phyloP scores from a whole-genome alignment of 2,329 filamentous ascomycete genomes.

The Thelonectria rubi region DNA sequence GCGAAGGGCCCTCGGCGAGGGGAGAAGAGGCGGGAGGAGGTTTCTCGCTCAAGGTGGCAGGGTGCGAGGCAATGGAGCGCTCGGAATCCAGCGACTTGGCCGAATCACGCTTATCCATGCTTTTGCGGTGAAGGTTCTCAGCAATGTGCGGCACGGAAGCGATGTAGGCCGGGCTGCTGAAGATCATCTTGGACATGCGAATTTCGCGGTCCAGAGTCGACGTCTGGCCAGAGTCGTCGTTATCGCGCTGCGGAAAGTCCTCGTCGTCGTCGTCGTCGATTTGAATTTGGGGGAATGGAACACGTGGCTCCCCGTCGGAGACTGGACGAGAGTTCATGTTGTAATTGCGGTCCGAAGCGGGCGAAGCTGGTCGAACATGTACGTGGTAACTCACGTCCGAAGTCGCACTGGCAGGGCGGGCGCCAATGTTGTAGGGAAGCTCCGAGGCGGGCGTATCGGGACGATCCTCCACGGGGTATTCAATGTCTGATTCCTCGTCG shows the following conservation, averaged over 20 bases:
- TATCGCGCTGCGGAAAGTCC: conserved; percentile 32
- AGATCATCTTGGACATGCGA: conserved; percentile 52
- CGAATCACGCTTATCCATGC: conserved; percentile 59
- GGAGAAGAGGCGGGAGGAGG: conserved; percentile 18
- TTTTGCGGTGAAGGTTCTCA: conserved; percentile 42
- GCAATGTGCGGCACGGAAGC: conserved; percentile 52
- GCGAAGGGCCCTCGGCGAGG: conserved; percentile 19
- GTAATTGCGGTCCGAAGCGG: conserved; percentile 12
- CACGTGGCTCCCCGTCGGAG: conserved; percentile 46
- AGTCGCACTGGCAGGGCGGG: conserved; percentile 24
- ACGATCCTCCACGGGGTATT: conserved; percentile 42
- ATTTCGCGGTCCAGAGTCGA: conserved; percentile 51
- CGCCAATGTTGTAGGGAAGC: conserved; percentile 18
- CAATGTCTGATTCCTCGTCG: conserved; percentile 50
- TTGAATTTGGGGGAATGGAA: conserved; percentile 18
- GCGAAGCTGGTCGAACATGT: conserved; percentile 8
- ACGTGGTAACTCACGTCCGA: conserved; percentile 11
- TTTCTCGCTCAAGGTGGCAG: conserved; percentile 21
- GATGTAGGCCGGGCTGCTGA: conserved; percentile 51
- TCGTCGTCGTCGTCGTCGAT: conserved; percentile 28
- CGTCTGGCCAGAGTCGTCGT: conserved; percentile 28
- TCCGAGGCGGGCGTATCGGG: conserved; percentile 36
- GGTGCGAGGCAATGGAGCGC: conserved; percentile 41
- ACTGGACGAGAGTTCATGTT: conserved; percentile 40
- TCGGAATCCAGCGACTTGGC: conserved; percentile 57